Conservation (phyloP, 1,139 yeast genomes). For the Suhomyces atakaporum region DNA sequence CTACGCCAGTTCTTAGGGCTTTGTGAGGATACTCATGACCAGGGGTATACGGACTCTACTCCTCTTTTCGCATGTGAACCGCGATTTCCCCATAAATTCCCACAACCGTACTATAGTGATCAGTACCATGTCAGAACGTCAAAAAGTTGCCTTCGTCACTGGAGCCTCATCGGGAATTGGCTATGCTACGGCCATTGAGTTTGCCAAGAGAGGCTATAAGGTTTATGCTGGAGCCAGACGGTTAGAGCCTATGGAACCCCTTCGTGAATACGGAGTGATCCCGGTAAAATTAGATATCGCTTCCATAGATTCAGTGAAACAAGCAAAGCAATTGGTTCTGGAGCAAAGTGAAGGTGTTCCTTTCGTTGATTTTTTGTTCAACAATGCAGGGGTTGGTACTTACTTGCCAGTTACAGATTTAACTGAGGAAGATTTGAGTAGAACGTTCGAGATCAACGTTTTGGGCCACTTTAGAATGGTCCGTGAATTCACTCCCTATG, state of each 20-base stretch:
- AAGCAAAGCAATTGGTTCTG: conserved; percentile 42
- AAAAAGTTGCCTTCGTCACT: conserved; percentile 59
- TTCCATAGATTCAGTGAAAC: conserved; percentile 47
- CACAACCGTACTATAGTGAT: too few relatives aligned
- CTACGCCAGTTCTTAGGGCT: too few relatives aligned
- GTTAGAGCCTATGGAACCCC: conserved; percentile 59
- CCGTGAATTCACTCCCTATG: conserved; percentile 56
- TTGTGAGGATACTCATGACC: too few relatives aligned
- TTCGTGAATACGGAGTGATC: conserved; percentile 42
- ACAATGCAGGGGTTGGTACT: conserved; percentile 70
- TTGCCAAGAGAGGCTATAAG: conserved; percentile 61
- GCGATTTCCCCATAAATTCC: too few relatives aligned
- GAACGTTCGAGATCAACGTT: conserved; percentile 68
- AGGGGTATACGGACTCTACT: too few relatives aligned
- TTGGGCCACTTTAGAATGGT: conserved; percentile 67
- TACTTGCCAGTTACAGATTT: conserved; percentile 73
- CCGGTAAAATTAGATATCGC: conserved; percentile 53
- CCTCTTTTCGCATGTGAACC: not conserved
- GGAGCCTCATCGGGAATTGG: conserved; percentile 89
- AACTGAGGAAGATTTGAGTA: conserved; percentile 53
- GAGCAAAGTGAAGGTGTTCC: conserved; percentile 44
- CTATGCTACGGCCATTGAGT: conserved; percentile 61
- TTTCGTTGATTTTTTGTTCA: conserved; percentile 57
- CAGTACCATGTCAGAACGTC: conserved; percentile 5
- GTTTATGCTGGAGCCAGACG: conserved; percentile 79